Base-by-base conservation (phyloP, 768 basidiomycete species). In the Kwoniella botswanensis region DNA sequence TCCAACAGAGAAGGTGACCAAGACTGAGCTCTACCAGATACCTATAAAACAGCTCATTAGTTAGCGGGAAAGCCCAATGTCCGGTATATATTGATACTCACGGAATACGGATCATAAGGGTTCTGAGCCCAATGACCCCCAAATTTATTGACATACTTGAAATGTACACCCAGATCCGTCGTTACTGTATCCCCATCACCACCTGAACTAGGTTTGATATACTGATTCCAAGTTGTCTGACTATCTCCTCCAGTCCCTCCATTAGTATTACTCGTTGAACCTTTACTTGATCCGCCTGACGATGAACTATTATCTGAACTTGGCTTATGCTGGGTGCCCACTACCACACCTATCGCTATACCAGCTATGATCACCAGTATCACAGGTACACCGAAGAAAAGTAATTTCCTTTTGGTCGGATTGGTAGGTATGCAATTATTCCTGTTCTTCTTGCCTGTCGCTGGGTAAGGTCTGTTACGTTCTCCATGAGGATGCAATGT, bases 121-220 rank as follows among this genome's bases (percentile, higher is more conserved):
- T 79, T 76, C n/a, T 79, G 72, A 17, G 75, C 76, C 70, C 77
- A 85, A 18, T 66, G 73, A 1, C 85, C 85, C 3, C 83, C 83
- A 63, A 77, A 82, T 7, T 66, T 74, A 67, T 83, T 84, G 22
- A 64, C 65, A 64, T 84, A 84, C 26, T 74, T 75, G 53, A 81
- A 81, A 3, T 71, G 57, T 0, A 67, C 77, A 22, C 75, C 75
- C 17, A 81, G 67, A 63, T 81, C 80, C 6, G 80, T 76, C 2
- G 71, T 76, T 6, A 81, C 77, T 10, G 69, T 74, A 13, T 73
- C 72, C 5, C 82, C 82, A 46, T 74, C 73, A 6, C 63, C 68
- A 0, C 82, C 82, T 5, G 71, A 69, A n/a, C 71, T 71, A 6
- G 75, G 72, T 3, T 66, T 64, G 56, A 66, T 65, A 35, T 67